Base-by-base conservation (phyloP, 106 monocot species). In the Dioscorea zingiberensis region DNA sequence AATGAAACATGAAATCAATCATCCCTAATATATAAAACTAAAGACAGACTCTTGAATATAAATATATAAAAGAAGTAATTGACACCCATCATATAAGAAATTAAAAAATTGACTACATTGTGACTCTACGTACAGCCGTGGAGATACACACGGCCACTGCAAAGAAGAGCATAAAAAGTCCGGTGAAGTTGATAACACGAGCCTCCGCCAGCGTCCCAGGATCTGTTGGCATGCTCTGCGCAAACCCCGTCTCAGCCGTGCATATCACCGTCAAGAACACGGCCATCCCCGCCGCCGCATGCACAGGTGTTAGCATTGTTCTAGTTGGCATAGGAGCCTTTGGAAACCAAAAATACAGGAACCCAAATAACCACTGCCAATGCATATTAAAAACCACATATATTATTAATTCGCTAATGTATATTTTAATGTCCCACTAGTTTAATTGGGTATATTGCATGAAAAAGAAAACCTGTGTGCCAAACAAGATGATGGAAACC, bases 361-460 rank as follows among this genome's bases (percentile, higher is more conserved):
- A 85, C 8, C 91, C 91, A 57, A 85, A 74, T 38, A 88, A 26
- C 95, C 95, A 95, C 91, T 95, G 81, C 78, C 63, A 10, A n/a
- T 44, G 55, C 11, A 14, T 15, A 13, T 1, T 7, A 57, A 56
- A 18, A 5, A 58, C 13, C 12, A 21, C 19, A 22, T 10, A 45
- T 27, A 30, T 30, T n/a, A n/a, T n/a, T n/a, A n/a, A n/a, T n/a
- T n/a, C n/a, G n/a, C n/a, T n/a, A n/a, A n/a, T n/a, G n/a, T 1
- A 38, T 38, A 38, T 38, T 38, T 38, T 0, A 1, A 38, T 38
- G 38, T n/a, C n/a, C n/a, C n/a, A n/a, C n/a, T n/a, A n/a, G n/a
- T n/a, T n/a, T n/a, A n/a, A n/a, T n/a, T n/a, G n/a, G n/a, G n/a
- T n/a, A n/a, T n/a, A n/a, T n/a, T n/a, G n/a, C n/a, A n/a, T n/a